Conservation (phyloP, 257 asterid species). For the Mitragyna speciosa region DNA sequence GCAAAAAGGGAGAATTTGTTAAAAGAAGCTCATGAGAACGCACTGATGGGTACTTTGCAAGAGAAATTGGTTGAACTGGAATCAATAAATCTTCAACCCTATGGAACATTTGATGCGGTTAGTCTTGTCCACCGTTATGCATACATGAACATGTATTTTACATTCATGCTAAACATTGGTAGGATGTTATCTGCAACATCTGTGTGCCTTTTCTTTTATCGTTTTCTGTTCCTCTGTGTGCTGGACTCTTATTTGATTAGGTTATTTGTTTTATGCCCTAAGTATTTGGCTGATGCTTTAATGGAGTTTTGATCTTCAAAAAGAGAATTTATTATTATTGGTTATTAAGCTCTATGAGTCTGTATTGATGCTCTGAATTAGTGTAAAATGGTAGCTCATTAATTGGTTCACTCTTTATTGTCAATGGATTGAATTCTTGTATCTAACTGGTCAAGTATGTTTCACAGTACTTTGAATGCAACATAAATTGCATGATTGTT, state of each 20-base stretch:
- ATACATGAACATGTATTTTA: background rate
- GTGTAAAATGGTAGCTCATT: background rate
- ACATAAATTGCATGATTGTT: background rate
- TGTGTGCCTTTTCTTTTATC: background rate
- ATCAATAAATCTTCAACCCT: constrained; percentile 65
- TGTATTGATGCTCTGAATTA: background rate
- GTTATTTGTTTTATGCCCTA: background rate
- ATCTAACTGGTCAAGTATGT: background rate
- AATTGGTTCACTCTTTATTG: background rate
- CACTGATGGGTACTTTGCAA: constrained; percentile 37
- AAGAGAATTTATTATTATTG: background rate
- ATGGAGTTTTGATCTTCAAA: background rate
- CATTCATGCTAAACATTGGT: background rate
- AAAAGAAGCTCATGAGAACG: constrained; percentile 54
- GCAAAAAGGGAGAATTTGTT: constrained; percentile 68
- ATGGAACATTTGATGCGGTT: constrained; percentile 86
- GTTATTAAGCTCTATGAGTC: background rate
- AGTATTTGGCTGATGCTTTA: background rate
- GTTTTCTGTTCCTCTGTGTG: too few relatives aligned
- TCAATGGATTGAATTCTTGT: background rate
- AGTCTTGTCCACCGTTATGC: constrained; percentile 28
- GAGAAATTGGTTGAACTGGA: constrained; percentile 62
- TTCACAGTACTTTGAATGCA: background rate
- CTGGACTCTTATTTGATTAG: background rate
- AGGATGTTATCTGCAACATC: background rate